Conservation (phyloP, 345 rosid species). For the Draba incana region DNA sequence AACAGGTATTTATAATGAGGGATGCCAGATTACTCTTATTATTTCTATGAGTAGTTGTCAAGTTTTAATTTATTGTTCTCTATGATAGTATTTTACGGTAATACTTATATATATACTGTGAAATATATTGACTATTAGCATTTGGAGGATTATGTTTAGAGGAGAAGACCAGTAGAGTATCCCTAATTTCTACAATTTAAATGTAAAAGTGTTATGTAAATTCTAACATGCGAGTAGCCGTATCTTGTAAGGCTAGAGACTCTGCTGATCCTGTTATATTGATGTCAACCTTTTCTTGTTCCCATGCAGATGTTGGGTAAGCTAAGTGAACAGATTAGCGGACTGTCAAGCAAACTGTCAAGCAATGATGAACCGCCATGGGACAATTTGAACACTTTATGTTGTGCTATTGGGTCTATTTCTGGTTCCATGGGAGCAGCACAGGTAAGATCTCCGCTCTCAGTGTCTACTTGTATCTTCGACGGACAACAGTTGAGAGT, state of each 20-base stretch:
- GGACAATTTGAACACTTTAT: constrained; percentile 91
- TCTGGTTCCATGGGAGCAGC: constrained; percentile 98
- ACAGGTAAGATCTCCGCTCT: constrained; percentile 57
- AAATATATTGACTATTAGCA: neutral
- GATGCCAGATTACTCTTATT: constrained; percentile 6
- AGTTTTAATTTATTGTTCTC: neutral
- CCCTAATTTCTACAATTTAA: too few species aligned
- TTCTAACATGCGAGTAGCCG: constrained; percentile 10
- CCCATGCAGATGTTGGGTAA: constrained; percentile 78
- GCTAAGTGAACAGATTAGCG: constrained; percentile 65
- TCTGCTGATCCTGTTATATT: constrained; percentile 23
- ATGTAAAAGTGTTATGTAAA: neutral
- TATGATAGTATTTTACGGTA: neutral
- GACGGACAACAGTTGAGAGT: too few species aligned
- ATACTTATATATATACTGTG: constrained; percentile 12
- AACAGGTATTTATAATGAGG: constrained; percentile 60
- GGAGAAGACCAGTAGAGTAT: too few species aligned
- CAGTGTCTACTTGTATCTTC: constrained; percentile 13
- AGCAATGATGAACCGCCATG: constrained; percentile 93
- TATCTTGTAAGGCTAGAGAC: constrained; percentile 2
- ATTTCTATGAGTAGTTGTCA: neutral
- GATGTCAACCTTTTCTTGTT: constrained; percentile 21
- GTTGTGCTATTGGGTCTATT: constrained; percentile 99
- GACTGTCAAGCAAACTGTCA: constrained; percentile 23
- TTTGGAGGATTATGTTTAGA: neutral